Percentiles rank a stretch among this genome's conserved stretches.
Conservation (phyloP, 208 protist genomes). For the Crithidia mellificae region DNA sequence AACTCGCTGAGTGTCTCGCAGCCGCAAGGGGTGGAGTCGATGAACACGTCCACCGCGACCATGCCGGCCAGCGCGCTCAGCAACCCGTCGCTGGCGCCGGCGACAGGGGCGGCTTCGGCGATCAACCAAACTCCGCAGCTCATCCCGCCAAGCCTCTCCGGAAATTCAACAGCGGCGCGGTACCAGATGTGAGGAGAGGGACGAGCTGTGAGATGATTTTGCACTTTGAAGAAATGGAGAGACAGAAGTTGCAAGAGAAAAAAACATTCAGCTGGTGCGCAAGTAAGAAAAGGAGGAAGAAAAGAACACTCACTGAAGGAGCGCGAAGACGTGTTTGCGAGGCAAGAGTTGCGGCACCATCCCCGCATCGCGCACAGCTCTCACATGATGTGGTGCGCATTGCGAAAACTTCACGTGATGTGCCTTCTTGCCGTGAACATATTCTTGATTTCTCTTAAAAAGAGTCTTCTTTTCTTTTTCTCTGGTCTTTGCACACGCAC, state of each 20-base stretch:
- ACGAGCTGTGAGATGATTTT: not conserved
- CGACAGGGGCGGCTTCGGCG: too few relatives aligned
- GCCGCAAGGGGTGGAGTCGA: not conserved
- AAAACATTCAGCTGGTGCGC: too few relatives aligned
- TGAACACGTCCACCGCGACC: not conserved
- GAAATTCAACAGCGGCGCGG: not conserved
- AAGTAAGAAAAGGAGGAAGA: too few relatives aligned
- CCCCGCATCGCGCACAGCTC: not conserved
- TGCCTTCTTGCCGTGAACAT: not conserved
- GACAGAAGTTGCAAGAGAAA: too few relatives aligned
- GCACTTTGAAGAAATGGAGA: too few relatives aligned
- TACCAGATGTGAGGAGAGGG: not conserved
- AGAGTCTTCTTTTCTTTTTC: too few relatives aligned
- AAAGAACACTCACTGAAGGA: too few relatives aligned
- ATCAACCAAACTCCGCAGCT: not conserved
- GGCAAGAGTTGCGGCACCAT: too few relatives aligned
- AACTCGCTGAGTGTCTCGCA: conserved; percentile 59
- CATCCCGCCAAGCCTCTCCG: not conserved
- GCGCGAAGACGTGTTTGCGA: too few relatives aligned
- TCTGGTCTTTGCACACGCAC: too few relatives aligned
- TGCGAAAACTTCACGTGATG: not conserved
- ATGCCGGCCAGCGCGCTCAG: not conserved
- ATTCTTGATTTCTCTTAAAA: too few relatives aligned
- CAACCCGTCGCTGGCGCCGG: not conserved
- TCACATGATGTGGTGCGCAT: not conserved